These are phyloP conservation scores for Elsinoe fawcettii DNA, from an alignment of 2,329 filamentous ascomycete genomes.

Conservation along the genomic window DNA sequence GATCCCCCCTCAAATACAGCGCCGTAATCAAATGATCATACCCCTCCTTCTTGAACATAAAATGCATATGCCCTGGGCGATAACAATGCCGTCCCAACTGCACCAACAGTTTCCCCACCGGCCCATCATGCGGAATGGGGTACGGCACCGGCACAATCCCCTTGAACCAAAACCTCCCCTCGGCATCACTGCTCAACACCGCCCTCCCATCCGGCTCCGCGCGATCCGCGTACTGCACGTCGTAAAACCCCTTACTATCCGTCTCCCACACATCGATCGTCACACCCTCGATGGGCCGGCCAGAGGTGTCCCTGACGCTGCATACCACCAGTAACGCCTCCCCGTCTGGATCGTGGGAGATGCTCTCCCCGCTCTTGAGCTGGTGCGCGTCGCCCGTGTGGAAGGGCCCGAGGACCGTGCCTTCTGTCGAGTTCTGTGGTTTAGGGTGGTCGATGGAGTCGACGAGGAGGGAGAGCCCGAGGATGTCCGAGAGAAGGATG, in stretches of 20 bases:
- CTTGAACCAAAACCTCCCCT: conserved; percentile 77
- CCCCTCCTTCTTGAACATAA: conserved; percentile 76
- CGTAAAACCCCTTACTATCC: conserved; percentile 71
- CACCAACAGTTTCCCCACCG: conserved; percentile 65
- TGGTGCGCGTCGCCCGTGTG: conserved; percentile 68
- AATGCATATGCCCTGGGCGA: conserved; percentile 73
- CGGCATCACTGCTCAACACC: conserved; percentile 58
- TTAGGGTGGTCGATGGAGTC: conserved; percentile 81
- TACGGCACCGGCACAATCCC: conserved; percentile 80
- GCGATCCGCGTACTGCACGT: conserved; percentile 65
- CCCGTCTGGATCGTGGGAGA: conserved; percentile 62
- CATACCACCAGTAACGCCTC: conserved; percentile 67
- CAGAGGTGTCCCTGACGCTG: conserved; percentile 57
- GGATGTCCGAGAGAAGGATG: conserved; percentile 72
- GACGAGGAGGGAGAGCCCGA: conserved; percentile 71
- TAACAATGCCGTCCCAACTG: conserved; percentile 65
- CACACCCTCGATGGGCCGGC: conserved; percentile 55
- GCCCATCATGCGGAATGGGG: conserved; percentile 75
- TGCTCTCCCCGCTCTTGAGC: conserved; percentile 49
- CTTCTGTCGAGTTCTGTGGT: conserved; percentile 61
- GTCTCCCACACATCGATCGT: conserved; percentile 83
- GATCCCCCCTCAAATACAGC: conserved; percentile 68
- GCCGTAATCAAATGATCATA: conserved; percentile 81
- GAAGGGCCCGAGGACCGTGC: conserved; percentile 74
- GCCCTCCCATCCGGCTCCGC: conserved; percentile 63